Percentiles rank a stretch among this genome's conserved stretches.
phyloP scores from a whole-genome alignment of 768 basidiomycete species.

The Piloderma croceum region DNA sequence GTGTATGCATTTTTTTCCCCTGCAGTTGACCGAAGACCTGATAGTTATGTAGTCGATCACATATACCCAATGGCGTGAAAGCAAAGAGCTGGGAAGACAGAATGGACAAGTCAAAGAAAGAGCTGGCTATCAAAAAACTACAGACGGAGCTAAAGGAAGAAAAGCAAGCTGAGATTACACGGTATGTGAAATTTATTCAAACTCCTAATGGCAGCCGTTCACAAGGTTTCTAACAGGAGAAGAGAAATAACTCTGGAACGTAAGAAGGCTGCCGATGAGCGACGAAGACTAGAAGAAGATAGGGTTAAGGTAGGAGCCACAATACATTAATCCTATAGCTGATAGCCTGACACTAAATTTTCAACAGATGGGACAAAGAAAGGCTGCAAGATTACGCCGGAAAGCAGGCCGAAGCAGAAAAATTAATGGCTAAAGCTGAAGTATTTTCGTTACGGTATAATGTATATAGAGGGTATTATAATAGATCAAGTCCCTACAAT shows the following conservation, averaged over 20 bases:
- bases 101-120: constrained; percentile 62
- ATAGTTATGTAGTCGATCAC: constrained; percentile 49
- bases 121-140: constrained; percentile 67
- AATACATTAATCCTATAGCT: not conserved
- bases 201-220: not conserved
- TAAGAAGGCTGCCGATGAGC: constrained; percentile 69
- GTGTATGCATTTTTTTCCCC: constrained; percentile 35
- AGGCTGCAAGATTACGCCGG: constrained; percentile 65
- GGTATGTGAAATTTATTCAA: constrained; percentile 33
- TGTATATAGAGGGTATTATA: not conserved
- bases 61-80: constrained; percentile 59
- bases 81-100: constrained; percentile 62
- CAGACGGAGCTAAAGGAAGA: constrained; percentile 71
- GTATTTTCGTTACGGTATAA: too few relatives aligned
- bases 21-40: constrained; percentile 3
- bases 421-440: constrained; percentile 59
- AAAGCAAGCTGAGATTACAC: constrained; percentile 59
- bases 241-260: constrained; percentile 65
- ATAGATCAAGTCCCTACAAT: constrained; percentile 37
- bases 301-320: constrained; percentile 19
- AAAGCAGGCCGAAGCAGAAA: constrained; percentile 76
- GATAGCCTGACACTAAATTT: constrained; percentile 2
- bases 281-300: constrained; percentile 45
- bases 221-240: constrained; percentile 37
- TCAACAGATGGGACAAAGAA: constrained; percentile 72